These are phyloP conservation scores for Aspergillus fructus DNA, from an alignment of 2,329 filamentous ascomycete species.

Conservation along the genomic window DNA sequence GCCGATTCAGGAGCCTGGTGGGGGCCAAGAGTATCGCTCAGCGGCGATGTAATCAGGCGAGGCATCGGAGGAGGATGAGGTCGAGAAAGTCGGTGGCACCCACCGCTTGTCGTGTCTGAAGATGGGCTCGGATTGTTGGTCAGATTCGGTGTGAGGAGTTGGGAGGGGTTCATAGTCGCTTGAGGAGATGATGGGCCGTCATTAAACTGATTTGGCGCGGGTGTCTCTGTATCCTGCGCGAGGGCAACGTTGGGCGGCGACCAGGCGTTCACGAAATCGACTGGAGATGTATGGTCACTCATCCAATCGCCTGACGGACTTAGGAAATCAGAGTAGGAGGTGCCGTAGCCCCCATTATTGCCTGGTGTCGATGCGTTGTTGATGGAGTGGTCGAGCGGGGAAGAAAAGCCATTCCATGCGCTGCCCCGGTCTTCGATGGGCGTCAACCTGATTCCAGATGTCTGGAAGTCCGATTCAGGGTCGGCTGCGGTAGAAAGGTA, in stretches of 20 bases:
- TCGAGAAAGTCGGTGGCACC: slow-evolving; percentile 13
- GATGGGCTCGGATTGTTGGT: slow-evolving; percentile 31
- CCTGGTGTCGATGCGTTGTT: slow-evolving; percentile 11
- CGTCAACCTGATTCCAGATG: slow-evolving; percentile 33
- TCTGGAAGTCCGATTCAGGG: slow-evolving; percentile 36
- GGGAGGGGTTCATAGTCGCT: slow-evolving; percentile 22
- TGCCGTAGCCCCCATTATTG: slow-evolving; percentile 15
- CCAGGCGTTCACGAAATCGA: slow-evolving; percentile 21
- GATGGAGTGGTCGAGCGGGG: slow-evolving; percentile 11
- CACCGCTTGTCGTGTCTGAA: slow-evolving; percentile 20
- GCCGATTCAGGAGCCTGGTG: slow-evolving; percentile 20
- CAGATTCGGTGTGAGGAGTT: slow-evolving; percentile 34
- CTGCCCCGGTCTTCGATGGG: slow-evolving; percentile 23
- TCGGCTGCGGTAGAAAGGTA: slow-evolving; percentile 41
- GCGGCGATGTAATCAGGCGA: slow-evolving; percentile 25
- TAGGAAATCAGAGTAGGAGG: slow-evolving; percentile 29
- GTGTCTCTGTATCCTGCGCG: slow-evolving; percentile 3
- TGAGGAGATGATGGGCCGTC: slow-evolving; percentile 16
- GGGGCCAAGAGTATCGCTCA: slow-evolving; percentile 25
- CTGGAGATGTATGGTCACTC: slow-evolving; percentile 28
- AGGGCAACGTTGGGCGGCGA: slow-evolving; percentile 12
- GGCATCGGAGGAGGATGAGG: slow-evolving; percentile 23
- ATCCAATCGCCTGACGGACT: slow-evolving; percentile 30
- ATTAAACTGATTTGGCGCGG: background rate
- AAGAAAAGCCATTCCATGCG: slow-evolving; percentile 16